A percentile compares a stretch with the other conserved stretches of the same genome.
These are phyloP conservation scores for Skeletonema menzelii DNA, from an alignment of 108 stramenopile genomes.

Conservation along the genomic window DNA sequence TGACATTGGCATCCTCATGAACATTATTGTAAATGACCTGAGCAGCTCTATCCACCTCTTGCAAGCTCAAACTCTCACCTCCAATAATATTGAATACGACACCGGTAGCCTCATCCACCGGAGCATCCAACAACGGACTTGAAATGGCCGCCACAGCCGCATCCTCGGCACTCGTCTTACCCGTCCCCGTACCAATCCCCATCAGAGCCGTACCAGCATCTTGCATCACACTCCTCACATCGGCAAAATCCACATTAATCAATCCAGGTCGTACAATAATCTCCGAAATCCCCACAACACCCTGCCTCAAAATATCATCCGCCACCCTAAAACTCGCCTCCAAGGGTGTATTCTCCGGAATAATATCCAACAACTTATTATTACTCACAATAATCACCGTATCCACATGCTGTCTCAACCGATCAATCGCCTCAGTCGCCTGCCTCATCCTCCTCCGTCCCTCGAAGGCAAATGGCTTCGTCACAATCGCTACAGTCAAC, in stretches of 20 bases:
- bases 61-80: constrained; percentile 83
- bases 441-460: constrained; percentile 86
- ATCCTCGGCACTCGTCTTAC: constrained; percentile 88
- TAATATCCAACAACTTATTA: constrained; percentile 92
- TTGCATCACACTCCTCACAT: constrained; percentile 90
- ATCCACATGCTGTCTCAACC: constrained; percentile 79
- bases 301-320: constrained; percentile 91
- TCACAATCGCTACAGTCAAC: constrained; percentile 84
- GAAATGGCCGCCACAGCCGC: constrained; percentile 90
- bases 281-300: constrained; percentile 91
- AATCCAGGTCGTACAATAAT: constrained; percentile 91
- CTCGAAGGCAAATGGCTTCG: constrained; percentile 93
- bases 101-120: constrained; percentile 88
- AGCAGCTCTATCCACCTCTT: constrained; percentile 89
- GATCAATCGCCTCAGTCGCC: constrained; percentile 79
- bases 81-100: constrained; percentile 94
- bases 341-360: constrained; percentile 89
- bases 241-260: constrained; percentile 95
- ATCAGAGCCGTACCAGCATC: constrained; percentile 92
- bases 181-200: constrained; percentile 87
- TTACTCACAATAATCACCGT: constrained; percentile 93
- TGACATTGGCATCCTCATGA: constrained; percentile 93
- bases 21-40: constrained; percentile 92
- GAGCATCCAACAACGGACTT: constrained; percentile 85
- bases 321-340: constrained; percentile 90